Evolutionary conservation across 768 basidiomycete genomes (phyloP).

Genomic region (Mrakia frigida): DNA sequence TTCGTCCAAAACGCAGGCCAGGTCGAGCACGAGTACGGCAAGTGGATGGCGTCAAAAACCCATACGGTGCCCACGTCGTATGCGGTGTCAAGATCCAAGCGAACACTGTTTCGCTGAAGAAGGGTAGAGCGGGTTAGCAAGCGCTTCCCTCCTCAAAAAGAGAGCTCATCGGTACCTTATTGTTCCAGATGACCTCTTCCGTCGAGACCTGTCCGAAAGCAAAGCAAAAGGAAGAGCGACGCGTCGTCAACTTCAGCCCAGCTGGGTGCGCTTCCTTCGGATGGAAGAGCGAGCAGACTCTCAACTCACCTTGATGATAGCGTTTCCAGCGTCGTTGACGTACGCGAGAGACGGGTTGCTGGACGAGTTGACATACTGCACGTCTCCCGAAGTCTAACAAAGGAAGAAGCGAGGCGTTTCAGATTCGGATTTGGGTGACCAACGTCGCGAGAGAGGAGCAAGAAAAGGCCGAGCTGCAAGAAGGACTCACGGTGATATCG

Average conservation of each 20-base stretch:
- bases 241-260: not conserved
- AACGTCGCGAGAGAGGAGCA: not conserved
- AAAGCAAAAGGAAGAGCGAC: no score
- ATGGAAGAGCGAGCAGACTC: not conserved
- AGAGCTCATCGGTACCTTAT: no score
- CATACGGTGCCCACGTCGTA: conserved; percentile 27
- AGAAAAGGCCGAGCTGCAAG: not conserved
- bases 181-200: not conserved
- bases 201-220: conserved; percentile 9
- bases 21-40: not conserved
- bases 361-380: conserved; percentile 14
- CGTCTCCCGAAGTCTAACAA: conserved; percentile 12
- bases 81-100: not conserved
- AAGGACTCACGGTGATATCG: not conserved
- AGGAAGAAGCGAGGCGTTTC: not conserved
- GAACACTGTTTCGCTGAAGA: conserved; percentile 17
- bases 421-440: not conserved
- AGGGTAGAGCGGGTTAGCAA: not conserved
- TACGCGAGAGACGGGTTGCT: conserved; percentile 13
- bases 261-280: not conserved
- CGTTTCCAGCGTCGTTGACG: conserved; percentile 13
- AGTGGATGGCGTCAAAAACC: conserved; percentile 21
- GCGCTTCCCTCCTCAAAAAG: not conserved
- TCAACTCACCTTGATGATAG: conserved; percentile 20
- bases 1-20: no score